phyloP scores from a whole-genome alignment of 2,329 filamentous ascomycete species.

The Colletotrichum tropicicola region DNA sequence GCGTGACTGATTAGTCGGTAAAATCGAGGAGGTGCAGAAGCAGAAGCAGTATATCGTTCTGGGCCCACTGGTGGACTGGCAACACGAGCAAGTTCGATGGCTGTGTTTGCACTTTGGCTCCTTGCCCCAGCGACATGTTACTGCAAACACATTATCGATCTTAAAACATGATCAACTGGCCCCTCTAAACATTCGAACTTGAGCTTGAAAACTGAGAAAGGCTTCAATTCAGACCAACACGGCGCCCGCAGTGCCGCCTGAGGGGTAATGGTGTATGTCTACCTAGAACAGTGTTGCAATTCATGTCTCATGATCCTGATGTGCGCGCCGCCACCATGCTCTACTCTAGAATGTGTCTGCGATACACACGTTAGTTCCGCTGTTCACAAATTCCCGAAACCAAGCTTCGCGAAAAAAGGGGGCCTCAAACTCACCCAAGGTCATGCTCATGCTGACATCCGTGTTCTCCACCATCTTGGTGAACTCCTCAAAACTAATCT shows the following conservation, averaged over 20 bases:
- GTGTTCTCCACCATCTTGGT: constrained; percentile 99
- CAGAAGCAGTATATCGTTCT: too few species aligned
- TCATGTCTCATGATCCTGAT: constrained; percentile 30
- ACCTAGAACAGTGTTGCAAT: constrained; percentile 25
- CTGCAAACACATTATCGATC: too few species aligned
- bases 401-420: too few species aligned
- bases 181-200: too few species aligned
- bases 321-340: constrained; percentile 2
- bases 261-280: constrained; percentile 17
- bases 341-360: constrained; percentile 25
- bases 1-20: too few species aligned
- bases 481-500: constrained; percentile 99
- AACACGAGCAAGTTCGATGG: too few species aligned
- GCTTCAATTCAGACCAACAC: constrained; percentile 11
- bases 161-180: too few species aligned
- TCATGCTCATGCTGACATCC: constrained; percentile 79
- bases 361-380: constrained; percentile 1
- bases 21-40: too few species aligned
- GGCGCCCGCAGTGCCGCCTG: not conserved
- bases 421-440: constrained; percentile 62
- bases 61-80: too few species aligned
- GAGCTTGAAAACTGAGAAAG: constrained; percentile 8
- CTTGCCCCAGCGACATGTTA: too few species aligned
- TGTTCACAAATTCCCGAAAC: too few species aligned
- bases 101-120: too few species aligned